Percentiles rank a stretch among this genome's conserved stretches.
Conservation (phyloP, 2,329 filamentous ascomycete genomes). For the Magnaporthales sp. region DNA sequence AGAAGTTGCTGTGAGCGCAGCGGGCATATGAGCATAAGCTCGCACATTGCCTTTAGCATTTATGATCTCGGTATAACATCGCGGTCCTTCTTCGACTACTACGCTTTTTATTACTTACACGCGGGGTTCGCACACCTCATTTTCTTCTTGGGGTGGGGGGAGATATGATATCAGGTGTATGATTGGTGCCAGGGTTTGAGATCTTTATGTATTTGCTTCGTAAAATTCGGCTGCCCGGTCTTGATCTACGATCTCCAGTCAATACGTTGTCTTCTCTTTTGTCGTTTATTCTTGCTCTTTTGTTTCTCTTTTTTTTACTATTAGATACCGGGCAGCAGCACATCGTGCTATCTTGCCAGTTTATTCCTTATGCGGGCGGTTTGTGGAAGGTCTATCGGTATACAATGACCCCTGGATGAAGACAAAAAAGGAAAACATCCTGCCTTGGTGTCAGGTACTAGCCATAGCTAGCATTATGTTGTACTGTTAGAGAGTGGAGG, state of each 20-base stretch:
- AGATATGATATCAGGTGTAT: neutral
- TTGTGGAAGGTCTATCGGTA: neutral
- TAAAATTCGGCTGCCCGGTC: neutral
- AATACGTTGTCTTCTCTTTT: slow-evolving; percentile 1
- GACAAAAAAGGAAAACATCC: neutral
- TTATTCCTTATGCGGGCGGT: neutral
- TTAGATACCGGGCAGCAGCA: slow-evolving; percentile 1
- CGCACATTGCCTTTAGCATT: neutral
- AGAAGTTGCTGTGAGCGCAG: neutral
- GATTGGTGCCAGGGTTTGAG: neutral
- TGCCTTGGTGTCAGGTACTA: neutral
- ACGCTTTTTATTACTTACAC: neutral
- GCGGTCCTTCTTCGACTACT: neutral
- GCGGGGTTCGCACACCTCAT: neutral
- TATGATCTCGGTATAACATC: neutral
- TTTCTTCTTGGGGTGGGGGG: neutral
- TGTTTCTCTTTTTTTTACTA: neutral
- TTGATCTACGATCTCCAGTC: neutral
- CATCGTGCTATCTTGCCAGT: neutral
- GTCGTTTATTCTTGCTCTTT: neutral
- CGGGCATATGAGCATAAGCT: neutral
- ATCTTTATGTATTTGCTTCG: neutral
- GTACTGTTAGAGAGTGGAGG: neutral
- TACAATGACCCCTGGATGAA: neutral
- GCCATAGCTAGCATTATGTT: neutral